Conservation (phyloP, 179 eudicot genomes). For the Spergularia azorica region DNA sequence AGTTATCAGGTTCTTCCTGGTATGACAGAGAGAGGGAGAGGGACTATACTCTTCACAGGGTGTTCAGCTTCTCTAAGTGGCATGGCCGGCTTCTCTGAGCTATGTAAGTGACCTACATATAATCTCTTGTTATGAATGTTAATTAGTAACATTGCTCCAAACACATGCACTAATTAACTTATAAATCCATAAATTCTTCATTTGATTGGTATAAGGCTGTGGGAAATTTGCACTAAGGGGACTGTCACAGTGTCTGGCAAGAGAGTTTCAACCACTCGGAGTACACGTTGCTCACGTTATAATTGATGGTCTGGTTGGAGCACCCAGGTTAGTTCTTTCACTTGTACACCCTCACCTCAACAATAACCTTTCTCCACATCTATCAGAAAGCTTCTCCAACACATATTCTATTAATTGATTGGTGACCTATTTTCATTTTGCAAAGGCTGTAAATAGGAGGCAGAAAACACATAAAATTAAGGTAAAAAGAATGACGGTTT, state of each 20-base stretch:
- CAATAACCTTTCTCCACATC: background rate
- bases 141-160: background rate
- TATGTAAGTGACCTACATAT: conserved; percentile 38
- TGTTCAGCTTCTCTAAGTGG: conserved; percentile 78
- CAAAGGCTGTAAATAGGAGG: no score
- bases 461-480: no score
- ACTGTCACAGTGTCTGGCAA: conserved; percentile 75
- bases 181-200: background rate
- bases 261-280: conserved; percentile 74
- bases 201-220: conserved; percentile 49
- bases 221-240: conserved; percentile 87
- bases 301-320: conserved; percentile 66
- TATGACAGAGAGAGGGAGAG: conserved; percentile 79
- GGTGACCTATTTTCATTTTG: no score
- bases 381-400: background rate
- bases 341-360: background rate
- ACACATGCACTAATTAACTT: background rate
- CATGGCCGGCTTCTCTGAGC: conserved; percentile 71
- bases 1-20: conserved; percentile 65
- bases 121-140: background rate
- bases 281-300: conserved; percentile 80
- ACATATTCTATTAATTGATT: background rate
- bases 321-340: conserved; percentile 48
- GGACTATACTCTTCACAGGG: conserved; percentile 84
- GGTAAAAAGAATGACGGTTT: no score